Percentiles rank a stretch among this genome's conserved stretches.
These are phyloP conservation scores for Epichloe sibirici DNA, from an alignment of 2,329 filamentous ascomycete genomes.

Conservation along the genomic window DNA sequence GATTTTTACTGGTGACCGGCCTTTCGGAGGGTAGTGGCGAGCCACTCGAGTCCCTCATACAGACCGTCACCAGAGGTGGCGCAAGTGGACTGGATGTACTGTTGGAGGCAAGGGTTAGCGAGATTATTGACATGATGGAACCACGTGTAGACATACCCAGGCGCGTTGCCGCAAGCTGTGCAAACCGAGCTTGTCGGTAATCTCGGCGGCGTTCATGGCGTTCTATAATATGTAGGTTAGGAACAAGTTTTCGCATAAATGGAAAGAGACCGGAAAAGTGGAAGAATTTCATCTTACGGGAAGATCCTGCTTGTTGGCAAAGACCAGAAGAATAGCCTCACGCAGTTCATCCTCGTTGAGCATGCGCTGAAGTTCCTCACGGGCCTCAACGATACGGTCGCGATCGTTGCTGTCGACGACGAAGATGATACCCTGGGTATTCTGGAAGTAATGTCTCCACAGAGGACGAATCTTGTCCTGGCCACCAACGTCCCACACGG, in stretches of 20 bases:
- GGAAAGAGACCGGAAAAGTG: neutral
- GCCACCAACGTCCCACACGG: conserved; percentile 99
- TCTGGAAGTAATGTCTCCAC: conserved; percentile 99
- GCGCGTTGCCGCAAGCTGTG: conserved; percentile 97
- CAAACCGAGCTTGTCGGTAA: conserved; percentile 99
- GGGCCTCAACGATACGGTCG: conserved; percentile 92
- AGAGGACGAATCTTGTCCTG: conserved; percentile 99
- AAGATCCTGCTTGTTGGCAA: conserved; percentile 99
- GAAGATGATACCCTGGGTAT: conserved; percentile 99
- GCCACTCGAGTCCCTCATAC: conserved; percentile 96
- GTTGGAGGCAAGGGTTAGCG: conserved; percentile 8
- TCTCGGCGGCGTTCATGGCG: conserved; percentile 99
- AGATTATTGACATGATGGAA: neutral
- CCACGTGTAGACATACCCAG: conserved; percentile 60
- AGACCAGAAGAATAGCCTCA: conserved; percentile 91
- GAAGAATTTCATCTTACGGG: conserved; percentile 49
- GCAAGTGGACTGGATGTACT: conserved; percentile 99
- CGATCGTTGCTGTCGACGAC: conserved; percentile 98
- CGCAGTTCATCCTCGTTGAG: conserved; percentile 98
- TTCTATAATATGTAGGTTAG: conserved; percentile 46
- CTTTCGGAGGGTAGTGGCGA: conserved; percentile 74
- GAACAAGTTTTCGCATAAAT: neutral
- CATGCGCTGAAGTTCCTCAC: conserved; percentile 94
- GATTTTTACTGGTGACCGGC: conserved; percentile 50
- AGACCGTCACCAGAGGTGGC: conserved; percentile 98